Base-by-base conservation (phyloP, 23 red algal genomes). In the Agarophyton chilense region DNA sequence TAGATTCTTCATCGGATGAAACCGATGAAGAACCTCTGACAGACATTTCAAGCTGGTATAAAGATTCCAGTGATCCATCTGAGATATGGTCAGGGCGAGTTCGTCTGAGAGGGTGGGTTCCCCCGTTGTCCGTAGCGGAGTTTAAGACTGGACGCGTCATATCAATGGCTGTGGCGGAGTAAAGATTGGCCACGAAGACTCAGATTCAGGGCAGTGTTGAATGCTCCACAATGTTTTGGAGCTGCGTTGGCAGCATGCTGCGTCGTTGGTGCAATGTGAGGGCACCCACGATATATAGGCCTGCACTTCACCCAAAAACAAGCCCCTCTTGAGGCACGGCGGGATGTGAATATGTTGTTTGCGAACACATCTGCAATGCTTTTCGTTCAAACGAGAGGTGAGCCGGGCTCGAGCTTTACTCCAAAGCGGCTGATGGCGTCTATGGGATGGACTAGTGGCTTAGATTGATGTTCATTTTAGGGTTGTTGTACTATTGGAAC, bases 331-430 rank as follows among this genome's bases (percentile, higher is more conserved):
- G n/a, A n/a, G n/a, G n/a, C n/a, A n/a, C n/a, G n/a, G n/a, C n/a
- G n/a, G n/a, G n/a, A n/a, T n/a, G n/a, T n/a, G n/a, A n/a, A n/a
- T n/a, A 58, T 58, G 4, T 0, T 25, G 9, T 42, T 70, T 29
- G 10, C 40, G 34, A 40, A 70, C 3, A 6, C 64, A 33, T 70
- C 21, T 17, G 8, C 32, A 42, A 2, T 5, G n/a, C 2, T 26
- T 22, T 42, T 40, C 64, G 36, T 42, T 22, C 64, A 42, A 70
- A 70, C n/a, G 64, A 70, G 64, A 40, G 64, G 64, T 42, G 38
- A n/a, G 64, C 64, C 32, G 19, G 64, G 32, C 40, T 17, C 64
- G 32, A 70, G 8, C 13, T 1, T 18, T 70, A 4, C 38, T 66
- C 22, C 22, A 41, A 9, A 70, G 40, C 18, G 64, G 38, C 38